phyloP scores from a whole-genome alignment of 305 asterid genomes.

The Fraxinus nigra region DNA sequence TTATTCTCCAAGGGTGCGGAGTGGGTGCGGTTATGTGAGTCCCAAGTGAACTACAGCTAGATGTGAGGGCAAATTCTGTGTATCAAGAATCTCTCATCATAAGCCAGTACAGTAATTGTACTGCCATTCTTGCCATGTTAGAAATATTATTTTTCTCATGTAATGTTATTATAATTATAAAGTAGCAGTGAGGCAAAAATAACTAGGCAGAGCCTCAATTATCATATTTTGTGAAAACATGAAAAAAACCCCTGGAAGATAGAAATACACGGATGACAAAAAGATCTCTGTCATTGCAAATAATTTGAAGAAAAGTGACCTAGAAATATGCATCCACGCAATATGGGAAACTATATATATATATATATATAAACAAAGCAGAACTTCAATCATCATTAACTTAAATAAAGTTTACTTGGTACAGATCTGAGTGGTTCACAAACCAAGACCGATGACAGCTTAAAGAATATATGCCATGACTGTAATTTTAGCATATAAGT shows the following conservation, averaged over 20 bases:
- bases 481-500: neutral
- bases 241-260: neutral
- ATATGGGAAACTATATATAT: neutral
- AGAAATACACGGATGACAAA: neutral
- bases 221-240: neutral
- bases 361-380: neutral
- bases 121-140: neutral
- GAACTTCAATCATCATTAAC: neutral
- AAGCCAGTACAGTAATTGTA: neutral
- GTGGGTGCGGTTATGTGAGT: neutral
- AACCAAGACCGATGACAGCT: neutral
- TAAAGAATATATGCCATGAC: neutral
- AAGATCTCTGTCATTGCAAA: neutral
- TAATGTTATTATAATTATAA: neutral
- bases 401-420: neutral
- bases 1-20: neutral
- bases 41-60: neutral
- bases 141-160: neutral
- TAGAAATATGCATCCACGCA: neutral
- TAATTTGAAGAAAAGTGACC: neutral
- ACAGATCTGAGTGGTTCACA: neutral
- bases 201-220: neutral
- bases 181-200: neutral
- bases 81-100: neutral
- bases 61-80: neutral